Evolutionary conservation across 2,329 filamentous ascomycete species (phyloP), one percentile per base, ranked within the genome.

Genomic region (Rasamsonia emersonii): DNA sequence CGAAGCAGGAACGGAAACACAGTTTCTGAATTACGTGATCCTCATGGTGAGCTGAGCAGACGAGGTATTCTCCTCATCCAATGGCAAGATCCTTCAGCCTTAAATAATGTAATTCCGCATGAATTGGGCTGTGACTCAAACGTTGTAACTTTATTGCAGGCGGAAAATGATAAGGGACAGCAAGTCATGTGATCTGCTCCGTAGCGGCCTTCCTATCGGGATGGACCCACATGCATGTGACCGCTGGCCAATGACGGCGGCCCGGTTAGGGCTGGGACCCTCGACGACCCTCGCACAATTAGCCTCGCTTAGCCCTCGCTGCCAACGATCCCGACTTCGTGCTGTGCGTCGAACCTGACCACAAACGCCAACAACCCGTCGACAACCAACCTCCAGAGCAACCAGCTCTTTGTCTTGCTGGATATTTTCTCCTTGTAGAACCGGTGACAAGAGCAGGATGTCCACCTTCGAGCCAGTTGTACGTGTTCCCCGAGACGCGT

Each of bases 391-490:
- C 55, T 53, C 51, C 52, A 52, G 53, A 58, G 55, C 54, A 53
- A 38, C 36, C 49, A 44, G 55, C 55, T 58, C 54, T 54, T 56
- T 46, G 43, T 52, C 49, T 54, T 46, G 49, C 52, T 51, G 54
- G 54, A 57, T 57, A 56, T 59, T 55, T 54, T 50, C 30, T 30
- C 51, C 53, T 57, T 49, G 52, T 46, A 41, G 56, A 47, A 48
- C 39, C 56, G 56, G 57, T 59, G 55, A 58, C 52, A 55, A 31
- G 51, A 57, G 53, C 65, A 76, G 63, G 65, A 78, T 78, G 74
- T 77, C 74, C 66, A 67, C 71, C 59, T 76, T 75, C 65, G 74
- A 78, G 59, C 71, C 73, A 62, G 73, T 77, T 61, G 73, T 77
- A 71, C 59, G 72, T 75, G 50, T 38, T 30, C 36, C 36, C 36